Percentiles rank a stretch among this genome's conserved stretches.
Conservation (phyloP, 148 eudicot genomes). For the Mesembryanthemum crystallinum region DNA sequence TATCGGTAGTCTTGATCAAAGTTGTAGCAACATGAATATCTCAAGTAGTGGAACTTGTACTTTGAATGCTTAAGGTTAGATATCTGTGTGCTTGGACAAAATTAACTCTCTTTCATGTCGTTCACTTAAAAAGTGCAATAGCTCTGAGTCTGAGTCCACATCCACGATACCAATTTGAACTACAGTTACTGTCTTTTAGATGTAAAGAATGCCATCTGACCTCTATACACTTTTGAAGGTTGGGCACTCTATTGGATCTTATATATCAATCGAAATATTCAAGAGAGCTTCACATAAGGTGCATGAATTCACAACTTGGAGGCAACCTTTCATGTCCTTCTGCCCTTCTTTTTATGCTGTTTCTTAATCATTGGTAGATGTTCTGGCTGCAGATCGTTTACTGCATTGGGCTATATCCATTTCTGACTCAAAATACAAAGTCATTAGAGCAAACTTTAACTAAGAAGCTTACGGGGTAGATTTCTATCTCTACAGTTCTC, state of each 20-base stretch:
- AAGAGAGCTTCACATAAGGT: slow-evolving; percentile 64
- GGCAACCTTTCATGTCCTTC: no score
- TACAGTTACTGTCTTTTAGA: neutral
- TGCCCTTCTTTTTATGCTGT: no score
- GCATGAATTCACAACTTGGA: neutral
- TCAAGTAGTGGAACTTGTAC: no score
- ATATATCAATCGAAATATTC: slow-evolving; percentile 64
- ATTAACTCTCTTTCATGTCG: neutral
- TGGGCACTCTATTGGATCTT: slow-evolving; percentile 89
- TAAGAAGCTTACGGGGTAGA: slow-evolving; percentile 63
- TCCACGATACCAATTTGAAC: neutral
- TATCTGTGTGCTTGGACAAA: neutral
- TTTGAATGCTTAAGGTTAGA: neutral
- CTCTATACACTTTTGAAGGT: slow-evolving; percentile 43
- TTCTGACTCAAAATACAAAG: slow-evolving; percentile 57
- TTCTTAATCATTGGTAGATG: no score
- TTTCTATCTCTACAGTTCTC: slow-evolving; percentile 11
- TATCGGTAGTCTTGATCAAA: neutral
- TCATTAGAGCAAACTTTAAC: slow-evolving; percentile 58
- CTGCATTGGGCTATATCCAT: slow-evolving; percentile 75
- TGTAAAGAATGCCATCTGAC: slow-evolving; percentile 11
- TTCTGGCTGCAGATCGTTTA: slow-evolving; percentile 50
- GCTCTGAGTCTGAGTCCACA: neutral
- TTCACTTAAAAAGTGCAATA: neutral
- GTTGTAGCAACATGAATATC: no score